These are phyloP conservation scores for Plasmodium malariae DNA, from an alignment of 169 alveolate genomes.

Conservation along the genomic window DNA sequence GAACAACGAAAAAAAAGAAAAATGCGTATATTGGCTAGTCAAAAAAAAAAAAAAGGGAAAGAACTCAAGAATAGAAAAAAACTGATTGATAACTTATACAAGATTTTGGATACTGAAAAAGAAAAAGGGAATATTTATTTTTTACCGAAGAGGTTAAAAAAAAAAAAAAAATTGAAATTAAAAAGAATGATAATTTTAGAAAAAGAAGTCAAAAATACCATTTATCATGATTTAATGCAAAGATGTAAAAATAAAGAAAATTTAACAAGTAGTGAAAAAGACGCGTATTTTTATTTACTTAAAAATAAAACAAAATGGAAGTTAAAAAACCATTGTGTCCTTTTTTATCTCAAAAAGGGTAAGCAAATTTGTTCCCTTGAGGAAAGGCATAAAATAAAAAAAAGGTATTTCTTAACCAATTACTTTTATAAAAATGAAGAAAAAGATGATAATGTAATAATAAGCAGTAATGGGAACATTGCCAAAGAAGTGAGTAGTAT, in stretches of 20 bases:
- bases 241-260: not conserved
- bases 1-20: slow-evolving; percentile 21
- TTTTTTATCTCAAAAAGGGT: not conserved
- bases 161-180: slow-evolving; percentile 46
- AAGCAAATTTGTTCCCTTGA: not conserved
- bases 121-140: slow-evolving; percentile 60
- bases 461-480: not conserved
- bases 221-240: slow-evolving; percentile 18
- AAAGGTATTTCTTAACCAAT: not conserved
- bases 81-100: slow-evolving; percentile 21
- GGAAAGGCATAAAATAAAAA: not conserved
- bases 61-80: slow-evolving; percentile 55
- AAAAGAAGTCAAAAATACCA: slow-evolving; percentile 34
- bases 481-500: slow-evolving; percentile 11
- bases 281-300: not conserved
- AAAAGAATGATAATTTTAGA: slow-evolving; percentile 45
- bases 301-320: slow-evolving; percentile 25
- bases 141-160: slow-evolving; percentile 42
- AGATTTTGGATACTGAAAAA: slow-evolving; percentile 26
- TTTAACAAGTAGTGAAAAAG: not conserved
- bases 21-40: slow-evolving; percentile 10
- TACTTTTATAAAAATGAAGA: not conserved
- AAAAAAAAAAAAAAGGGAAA: slow-evolving; percentile 61
- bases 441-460: not conserved
- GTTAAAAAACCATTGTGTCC: not conserved